phyloP scores from a whole-genome alignment of 106 monocot genomes.

The Dendrobium nobile region DNA sequence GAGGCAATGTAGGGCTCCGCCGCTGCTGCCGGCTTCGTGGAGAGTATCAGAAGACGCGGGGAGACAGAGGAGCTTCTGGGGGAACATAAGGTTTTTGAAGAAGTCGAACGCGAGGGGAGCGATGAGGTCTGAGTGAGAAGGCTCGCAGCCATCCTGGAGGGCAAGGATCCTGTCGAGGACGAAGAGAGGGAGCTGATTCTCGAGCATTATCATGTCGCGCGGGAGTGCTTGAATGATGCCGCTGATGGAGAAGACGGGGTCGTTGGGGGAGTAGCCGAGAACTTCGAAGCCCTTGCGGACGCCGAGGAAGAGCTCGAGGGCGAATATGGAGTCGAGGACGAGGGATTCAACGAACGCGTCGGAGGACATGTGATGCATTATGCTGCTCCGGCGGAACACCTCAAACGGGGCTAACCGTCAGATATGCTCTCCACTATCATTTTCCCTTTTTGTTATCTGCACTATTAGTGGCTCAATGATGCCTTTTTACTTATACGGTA shows the following conservation, averaged over 20 bases:
- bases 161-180: conserved; percentile 57
- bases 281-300: conserved; percentile 51
- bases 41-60: conserved; percentile 21
- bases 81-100: conserved; percentile 70
- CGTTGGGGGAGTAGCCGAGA: conserved; percentile 58
- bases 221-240: conserved; percentile 59
- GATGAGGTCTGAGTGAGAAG: conserved; percentile 30
- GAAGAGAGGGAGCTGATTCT: conserved; percentile 86
- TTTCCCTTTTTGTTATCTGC: too few species aligned
- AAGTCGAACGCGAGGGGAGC: conserved; percentile 52
- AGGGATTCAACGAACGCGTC: too few species aligned
- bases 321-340: too few species aligned
- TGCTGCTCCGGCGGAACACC: too few species aligned
- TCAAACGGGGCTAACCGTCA: too few species aligned
- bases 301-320: too few species aligned
- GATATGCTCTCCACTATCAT: too few species aligned
- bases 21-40: background rate
- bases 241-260: conserved; percentile 74
- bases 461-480: too few species aligned
- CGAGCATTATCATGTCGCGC: conserved; percentile 34
- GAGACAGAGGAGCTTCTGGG: conserved; percentile 35
- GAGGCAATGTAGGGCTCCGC: conserved; percentile 55
- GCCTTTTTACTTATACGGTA: too few species aligned
- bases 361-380: too few species aligned
- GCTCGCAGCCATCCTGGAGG: conserved; percentile 28